A percentile compares a stretch with the other conserved stretches of the same genome.
phyloP scores from a whole-genome alignment of 768 basidiomycete genomes.

The Tephrocybe sp. region DNA sequence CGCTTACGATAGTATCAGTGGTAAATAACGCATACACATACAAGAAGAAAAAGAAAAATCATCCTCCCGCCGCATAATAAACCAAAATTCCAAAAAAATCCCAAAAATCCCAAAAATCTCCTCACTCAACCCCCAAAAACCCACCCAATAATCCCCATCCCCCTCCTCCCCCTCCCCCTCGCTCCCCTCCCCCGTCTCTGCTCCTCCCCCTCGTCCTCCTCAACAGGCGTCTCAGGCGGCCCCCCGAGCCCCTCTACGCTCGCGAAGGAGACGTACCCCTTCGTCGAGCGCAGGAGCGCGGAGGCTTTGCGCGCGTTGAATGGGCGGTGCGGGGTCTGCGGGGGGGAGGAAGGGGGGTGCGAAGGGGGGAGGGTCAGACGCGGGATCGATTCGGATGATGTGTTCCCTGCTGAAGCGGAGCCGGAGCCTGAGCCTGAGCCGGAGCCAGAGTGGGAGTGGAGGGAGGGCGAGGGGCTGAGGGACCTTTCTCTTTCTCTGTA shows the following conservation, averaged over 20 bases:
- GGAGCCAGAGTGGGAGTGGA: conserved; percentile 1
- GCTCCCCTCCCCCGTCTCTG: conserved; percentile 7
- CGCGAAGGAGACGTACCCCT: conserved; percentile 70
- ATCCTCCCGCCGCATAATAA: too few relatives aligned
- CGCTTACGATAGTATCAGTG: too few relatives aligned
- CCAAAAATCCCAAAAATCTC: not conserved
- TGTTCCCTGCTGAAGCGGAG: too few relatives aligned
- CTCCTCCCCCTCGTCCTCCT: conserved; percentile 11
- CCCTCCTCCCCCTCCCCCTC: not conserved
- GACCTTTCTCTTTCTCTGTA: too few relatives aligned
- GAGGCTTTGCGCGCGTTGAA: conserved; percentile 68
- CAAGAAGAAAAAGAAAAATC: too few relatives aligned
- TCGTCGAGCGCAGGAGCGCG: conserved; percentile 52
- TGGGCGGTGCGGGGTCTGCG: conserved; percentile 12
- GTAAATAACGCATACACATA: too few relatives aligned
- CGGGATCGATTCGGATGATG: conserved; percentile 6
- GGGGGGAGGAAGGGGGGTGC: not conserved
- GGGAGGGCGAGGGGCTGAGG: conserved; percentile 1
- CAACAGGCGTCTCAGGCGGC: conserved; percentile 42
- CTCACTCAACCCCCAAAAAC: not conserved
- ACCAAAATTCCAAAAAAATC: not conserved
- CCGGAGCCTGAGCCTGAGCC: too few relatives aligned
- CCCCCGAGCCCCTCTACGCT: conserved; percentile 66
- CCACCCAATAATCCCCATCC: conserved; percentile 9
- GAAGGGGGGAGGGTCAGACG: not conserved